These are phyloP conservation scores for Aspergillus persii DNA, from an alignment of 2,329 filamentous ascomycete species.

Conservation along the genomic window DNA sequence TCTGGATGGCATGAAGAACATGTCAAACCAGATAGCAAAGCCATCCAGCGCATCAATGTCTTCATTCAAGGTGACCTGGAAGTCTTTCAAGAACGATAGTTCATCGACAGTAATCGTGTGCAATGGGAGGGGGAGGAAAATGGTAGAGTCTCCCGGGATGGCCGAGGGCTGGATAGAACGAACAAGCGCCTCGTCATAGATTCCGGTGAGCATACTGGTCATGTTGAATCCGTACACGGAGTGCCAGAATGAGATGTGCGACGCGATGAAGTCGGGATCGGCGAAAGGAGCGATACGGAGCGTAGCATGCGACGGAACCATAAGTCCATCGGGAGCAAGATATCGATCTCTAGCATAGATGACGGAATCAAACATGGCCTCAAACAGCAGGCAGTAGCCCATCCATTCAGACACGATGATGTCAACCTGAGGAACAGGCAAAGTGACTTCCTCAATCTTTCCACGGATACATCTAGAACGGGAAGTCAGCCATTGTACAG, in stretches of 20 bases:
- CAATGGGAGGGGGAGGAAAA: conserved; percentile 74
- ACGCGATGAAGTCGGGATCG: conserved; percentile 72
- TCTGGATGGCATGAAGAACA: conserved; percentile 72
- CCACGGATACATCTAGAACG: conserved; percentile 65
- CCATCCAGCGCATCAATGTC: conserved; percentile 74
- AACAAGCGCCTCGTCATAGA: conserved; percentile 78
- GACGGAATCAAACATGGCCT: conserved; percentile 93
- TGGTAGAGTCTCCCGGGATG: conserved; percentile 52
- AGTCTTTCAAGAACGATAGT: conserved; percentile 70
- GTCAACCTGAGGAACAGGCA: conserved; percentile 79
- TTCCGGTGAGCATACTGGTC: conserved; percentile 80
- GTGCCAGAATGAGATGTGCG: conserved; percentile 81
- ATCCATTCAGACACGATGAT: conserved; percentile 98
- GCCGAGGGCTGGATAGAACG: conserved; percentile 63
- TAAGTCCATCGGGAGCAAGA: conserved; percentile 72
- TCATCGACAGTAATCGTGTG: conserved; percentile 70
- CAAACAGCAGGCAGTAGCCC: conserved; percentile 90
- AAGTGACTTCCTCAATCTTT: conserved; percentile 79
- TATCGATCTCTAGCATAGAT: conserved; percentile 86
- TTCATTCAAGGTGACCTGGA: conserved; percentile 59
- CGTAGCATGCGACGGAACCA: conserved; percentile 82
- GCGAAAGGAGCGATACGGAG: conserved; percentile 78
- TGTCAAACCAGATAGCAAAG: conserved; percentile 91
- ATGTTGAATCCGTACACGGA: conserved; percentile 95
- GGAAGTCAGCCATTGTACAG: conserved; percentile 5